Evolutionary conservation across 129 eudicot species (phyloP).

Genomic region (Flaveria trinervia): DNA sequence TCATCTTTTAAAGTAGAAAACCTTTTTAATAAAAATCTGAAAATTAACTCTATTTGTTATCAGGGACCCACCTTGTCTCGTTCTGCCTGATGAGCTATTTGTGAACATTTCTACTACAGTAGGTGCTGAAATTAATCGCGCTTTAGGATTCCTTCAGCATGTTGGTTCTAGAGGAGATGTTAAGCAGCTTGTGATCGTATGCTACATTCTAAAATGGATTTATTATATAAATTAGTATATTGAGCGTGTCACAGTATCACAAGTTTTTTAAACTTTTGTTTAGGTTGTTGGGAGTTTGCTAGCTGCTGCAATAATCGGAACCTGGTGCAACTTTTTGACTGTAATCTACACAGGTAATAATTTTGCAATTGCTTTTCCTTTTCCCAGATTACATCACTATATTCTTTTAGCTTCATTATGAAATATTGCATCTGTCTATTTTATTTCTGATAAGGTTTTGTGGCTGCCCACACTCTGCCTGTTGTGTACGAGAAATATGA

Average conservation of each 20-base stretch:
- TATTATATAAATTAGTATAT: not conserved
- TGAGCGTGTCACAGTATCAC: not conserved
- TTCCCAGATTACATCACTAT: not conserved
- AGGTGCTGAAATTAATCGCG: constrained; percentile 61
- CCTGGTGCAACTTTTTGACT: constrained; percentile 89
- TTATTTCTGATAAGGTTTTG: constrained; percentile 53
- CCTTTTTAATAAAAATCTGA: not conserved
- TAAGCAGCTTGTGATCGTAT: constrained; percentile 66
- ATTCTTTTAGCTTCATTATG: constrained; percentile 7
- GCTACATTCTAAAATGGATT: constrained; percentile 15
- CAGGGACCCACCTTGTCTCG: constrained; percentile 76
- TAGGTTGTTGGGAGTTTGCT: constrained; percentile 69
- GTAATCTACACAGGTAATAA: constrained; percentile 67
- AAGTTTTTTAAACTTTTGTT: not conserved
- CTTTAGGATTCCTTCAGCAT: constrained; percentile 57
- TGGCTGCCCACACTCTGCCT: constrained; percentile 82
- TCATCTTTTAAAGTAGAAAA: not conserved
- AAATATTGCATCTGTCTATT: not conserved
- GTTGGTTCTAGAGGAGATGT: constrained; percentile 70
- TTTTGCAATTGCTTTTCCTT: not conserved
- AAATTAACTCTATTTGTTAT: constrained; percentile 6
- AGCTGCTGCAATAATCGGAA: constrained; percentile 73
- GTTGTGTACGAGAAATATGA: constrained; percentile 79
- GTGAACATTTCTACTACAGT: constrained; percentile 51
- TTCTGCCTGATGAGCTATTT: constrained; percentile 62